Conservation (phyloP, 176 grass and related monocot species). For the Bothriochloa decipiens region DNA sequence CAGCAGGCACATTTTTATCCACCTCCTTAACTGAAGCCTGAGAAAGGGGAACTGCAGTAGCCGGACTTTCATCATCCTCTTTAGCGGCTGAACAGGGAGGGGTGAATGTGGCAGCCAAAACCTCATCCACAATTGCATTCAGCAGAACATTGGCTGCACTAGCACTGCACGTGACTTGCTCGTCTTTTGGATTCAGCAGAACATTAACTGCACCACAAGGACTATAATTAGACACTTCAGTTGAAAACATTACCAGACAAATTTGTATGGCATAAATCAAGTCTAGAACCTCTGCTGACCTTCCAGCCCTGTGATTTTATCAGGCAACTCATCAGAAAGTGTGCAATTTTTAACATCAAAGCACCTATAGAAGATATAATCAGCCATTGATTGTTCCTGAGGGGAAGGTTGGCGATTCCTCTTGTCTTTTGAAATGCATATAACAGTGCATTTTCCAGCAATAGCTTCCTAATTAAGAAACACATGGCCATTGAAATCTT, state of each 20-base stretch:
- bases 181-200: slow-evolving; percentile 68
- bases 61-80: slow-evolving; percentile 31
- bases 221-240: slow-evolving; percentile 12
- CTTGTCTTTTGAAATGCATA: slow-evolving; percentile 81
- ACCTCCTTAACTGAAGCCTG: slow-evolving; percentile 29
- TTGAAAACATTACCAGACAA: slow-evolving; percentile 27
- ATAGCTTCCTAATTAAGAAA: slow-evolving; percentile 67
- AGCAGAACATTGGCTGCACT: not conserved
- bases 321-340: slow-evolving; percentile 65
- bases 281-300: slow-evolving; percentile 48
- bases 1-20: slow-evolving; percentile 3
- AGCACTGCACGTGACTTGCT: slow-evolving; percentile 29
- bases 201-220: slow-evolving; percentile 50
- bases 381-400: slow-evolving; percentile 59
- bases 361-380: slow-evolving; percentile 80
- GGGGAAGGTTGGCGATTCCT: slow-evolving; percentile 75
- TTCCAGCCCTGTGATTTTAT: slow-evolving; percentile 57
- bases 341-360: slow-evolving; percentile 64
- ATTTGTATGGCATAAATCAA: slow-evolving; percentile 19
- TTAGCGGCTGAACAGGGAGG: slow-evolving; percentile 2
- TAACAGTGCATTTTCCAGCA: slow-evolving; percentile 82
- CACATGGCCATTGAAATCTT: slow-evolving; percentile 41
- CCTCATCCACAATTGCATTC: slow-evolving; percentile 27
- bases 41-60: slow-evolving; percentile 34
- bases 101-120: slow-evolving; percentile 1